Evolutionary conservation across 2,329 filamentous ascomycete species (phyloP).

Genomic region (Fusarium incarnatum): DNA sequence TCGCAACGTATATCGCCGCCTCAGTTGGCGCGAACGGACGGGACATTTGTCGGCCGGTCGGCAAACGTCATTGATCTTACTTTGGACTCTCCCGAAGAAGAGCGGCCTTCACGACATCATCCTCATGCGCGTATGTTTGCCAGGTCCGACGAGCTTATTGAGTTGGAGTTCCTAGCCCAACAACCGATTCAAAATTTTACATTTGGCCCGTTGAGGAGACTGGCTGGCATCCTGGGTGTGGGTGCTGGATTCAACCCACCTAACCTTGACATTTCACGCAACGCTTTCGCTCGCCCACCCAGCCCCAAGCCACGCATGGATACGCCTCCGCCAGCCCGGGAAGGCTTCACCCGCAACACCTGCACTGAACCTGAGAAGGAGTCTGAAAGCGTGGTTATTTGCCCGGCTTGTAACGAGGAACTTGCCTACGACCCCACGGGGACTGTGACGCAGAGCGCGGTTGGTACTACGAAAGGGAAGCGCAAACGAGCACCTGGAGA

Average conservation of each 20-base stretch:
- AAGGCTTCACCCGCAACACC: constrained; percentile 86
- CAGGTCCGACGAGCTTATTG: constrained; percentile 45
- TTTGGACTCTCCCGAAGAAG: constrained; percentile 56
- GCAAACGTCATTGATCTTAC: constrained; percentile 65
- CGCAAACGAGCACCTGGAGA: constrained; percentile 68
- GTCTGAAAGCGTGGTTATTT: constrained; percentile 80
- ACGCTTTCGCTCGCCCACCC: constrained; percentile 50
- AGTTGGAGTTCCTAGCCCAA: constrained; percentile 42
- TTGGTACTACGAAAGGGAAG: constrained; percentile 48
- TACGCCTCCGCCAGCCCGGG: constrained; percentile 70
- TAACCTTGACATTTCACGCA: constrained; percentile 44
- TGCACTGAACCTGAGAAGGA: constrained; percentile 51
- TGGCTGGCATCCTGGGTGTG: constrained; percentile 45
- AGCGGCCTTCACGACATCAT: constrained; percentile 39
- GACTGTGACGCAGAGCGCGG: constrained; percentile 35
- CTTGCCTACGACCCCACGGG: constrained; percentile 76
- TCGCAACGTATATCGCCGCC: constrained; percentile 57
- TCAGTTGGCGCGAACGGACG: constrained; percentile 58
- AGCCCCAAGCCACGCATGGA: constrained; percentile 65
- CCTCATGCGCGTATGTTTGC: constrained; percentile 26
- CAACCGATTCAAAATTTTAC: constrained; percentile 43
- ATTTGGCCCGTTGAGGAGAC: constrained; percentile 41
- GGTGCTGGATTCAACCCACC: constrained; percentile 38
- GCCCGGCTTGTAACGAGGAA: constrained; percentile 88
- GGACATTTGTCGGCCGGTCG: constrained; percentile 53